These are phyloP conservation scores for Ceraceosorus bombacis DNA, from an alignment of 1,284 basidiomycete species.

Conservation along the genomic window DNA sequence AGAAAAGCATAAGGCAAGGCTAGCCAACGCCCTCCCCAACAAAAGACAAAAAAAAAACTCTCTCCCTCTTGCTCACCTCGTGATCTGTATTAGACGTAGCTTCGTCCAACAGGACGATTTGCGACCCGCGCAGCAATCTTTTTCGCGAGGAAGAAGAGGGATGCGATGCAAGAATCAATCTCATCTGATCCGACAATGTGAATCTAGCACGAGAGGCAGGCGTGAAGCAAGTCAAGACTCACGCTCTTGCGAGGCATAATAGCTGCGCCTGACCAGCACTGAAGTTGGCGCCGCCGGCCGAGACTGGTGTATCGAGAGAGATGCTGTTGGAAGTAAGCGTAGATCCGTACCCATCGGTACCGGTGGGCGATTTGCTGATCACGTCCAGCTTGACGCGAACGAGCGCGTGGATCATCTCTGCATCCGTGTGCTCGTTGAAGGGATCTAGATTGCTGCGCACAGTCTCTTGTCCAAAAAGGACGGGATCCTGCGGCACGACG, in stretches of 20 bases:
- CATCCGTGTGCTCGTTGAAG: constrained; percentile 72
- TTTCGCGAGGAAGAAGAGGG: constrained; percentile 34
- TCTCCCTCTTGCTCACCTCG: neutral
- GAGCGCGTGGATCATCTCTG: constrained; percentile 65
- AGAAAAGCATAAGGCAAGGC: neutral
- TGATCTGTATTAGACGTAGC: constrained; percentile 61
- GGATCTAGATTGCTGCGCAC: constrained; percentile 80
- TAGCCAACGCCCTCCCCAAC: neutral
- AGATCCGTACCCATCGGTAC: constrained; percentile 10
- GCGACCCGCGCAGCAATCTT: constrained; percentile 65
- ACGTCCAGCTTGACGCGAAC: constrained; percentile 37
- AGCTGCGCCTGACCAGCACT: constrained; percentile 76
- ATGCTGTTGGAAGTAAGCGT: constrained; percentile 43
- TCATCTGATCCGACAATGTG: neutral
- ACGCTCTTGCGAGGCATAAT: constrained; percentile 64
- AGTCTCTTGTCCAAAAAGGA: constrained; percentile 72
- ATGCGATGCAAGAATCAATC: too few species aligned
- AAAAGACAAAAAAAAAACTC: too few species aligned
- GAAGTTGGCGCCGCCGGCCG: constrained; percentile 72
- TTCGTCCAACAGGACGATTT: constrained; percentile 75
- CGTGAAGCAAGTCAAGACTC: neutral
- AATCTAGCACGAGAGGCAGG: constrained; percentile 5
- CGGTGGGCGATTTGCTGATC: neutral
- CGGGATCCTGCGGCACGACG: constrained; percentile 58
- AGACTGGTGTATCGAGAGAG: constrained; percentile 65